These are phyloP conservation scores for Cinnamomum micranthum DNA, from an alignment of 164 flowering plant species.

Conservation along the genomic window DNA sequence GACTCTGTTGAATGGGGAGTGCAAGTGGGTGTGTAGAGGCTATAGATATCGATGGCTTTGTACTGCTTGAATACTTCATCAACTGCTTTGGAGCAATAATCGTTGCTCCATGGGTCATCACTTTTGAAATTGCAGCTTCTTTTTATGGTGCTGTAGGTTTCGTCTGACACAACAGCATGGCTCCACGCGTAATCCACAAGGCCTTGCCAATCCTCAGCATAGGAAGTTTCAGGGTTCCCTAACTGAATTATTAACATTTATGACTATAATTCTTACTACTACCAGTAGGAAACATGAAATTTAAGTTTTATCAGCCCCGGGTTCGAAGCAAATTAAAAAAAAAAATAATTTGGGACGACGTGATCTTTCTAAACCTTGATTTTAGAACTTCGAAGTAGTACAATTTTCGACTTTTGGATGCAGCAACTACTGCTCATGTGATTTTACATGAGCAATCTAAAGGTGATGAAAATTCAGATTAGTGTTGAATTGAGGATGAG, in stretches of 20 bases:
- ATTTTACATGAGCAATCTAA: no score
- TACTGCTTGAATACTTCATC: conserved; percentile 64
- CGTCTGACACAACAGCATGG: conserved; percentile 90
- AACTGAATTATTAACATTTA: conserved; percentile 30
- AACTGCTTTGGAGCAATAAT: conserved; percentile 45
- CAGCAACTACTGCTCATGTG: no score
- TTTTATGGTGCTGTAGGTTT: conserved; percentile 54
- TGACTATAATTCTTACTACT: background rate
- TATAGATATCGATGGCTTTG: conserved; percentile 75
- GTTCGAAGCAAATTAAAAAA: no score
- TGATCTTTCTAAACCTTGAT: no score
- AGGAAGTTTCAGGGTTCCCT: conserved; percentile 86
- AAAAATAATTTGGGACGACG: no score
- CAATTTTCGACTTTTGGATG: no score
- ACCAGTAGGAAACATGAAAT: no score
- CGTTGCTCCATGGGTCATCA: conserved; percentile 42
- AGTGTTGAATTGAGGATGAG: no score
- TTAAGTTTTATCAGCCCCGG: no score
- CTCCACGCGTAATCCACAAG: conserved; percentile 93
- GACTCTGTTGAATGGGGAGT: conserved; percentile 28
- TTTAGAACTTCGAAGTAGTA: no score
- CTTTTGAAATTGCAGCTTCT: conserved; percentile 57
- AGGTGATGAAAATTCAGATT: no score
- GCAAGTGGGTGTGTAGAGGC: conserved; percentile 77
- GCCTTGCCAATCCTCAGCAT: conserved; percentile 76